Evolutionary conservation across 1,139 yeast species (phyloP).

Genomic region (Candida neerlandica): DNA sequence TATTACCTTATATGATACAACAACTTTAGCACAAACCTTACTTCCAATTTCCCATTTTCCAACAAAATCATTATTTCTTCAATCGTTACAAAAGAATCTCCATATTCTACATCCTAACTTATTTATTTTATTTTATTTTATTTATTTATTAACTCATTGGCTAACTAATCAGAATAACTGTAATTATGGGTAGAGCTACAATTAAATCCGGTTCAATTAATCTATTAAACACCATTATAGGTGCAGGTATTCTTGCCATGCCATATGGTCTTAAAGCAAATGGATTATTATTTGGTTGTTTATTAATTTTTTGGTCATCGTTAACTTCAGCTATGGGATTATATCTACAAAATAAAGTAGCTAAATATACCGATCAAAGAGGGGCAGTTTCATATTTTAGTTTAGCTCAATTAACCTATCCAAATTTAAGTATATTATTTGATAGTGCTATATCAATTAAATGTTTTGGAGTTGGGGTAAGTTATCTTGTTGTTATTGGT

Average conservation of each 20-base stretch:
- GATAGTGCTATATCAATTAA: constrained; percentile 60
- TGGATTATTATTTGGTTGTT: constrained; percentile 51
- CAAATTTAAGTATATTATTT: constrained; percentile 46
- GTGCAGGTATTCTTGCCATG: constrained; percentile 62
- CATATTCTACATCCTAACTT: too few relatives aligned
- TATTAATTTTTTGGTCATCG: constrained; percentile 50
- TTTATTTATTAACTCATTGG: neutral
- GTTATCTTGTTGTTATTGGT: constrained; percentile 86
- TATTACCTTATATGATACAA: too few relatives aligned
- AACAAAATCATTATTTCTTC: neutral
- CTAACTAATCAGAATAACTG: neutral
- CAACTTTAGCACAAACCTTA: neutral
- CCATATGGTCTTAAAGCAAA: constrained; percentile 56
- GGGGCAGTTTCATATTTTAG: constrained; percentile 56
- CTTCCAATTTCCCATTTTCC: neutral
- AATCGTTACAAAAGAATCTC: neutral
- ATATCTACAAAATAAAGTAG: constrained; percentile 52
- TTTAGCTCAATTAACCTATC: constrained; percentile 56
- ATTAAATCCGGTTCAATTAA: constrained; percentile 54
- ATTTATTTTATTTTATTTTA: too few relatives aligned
- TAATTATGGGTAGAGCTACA: constrained; percentile 36
- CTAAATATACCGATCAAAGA: constrained; percentile 51
- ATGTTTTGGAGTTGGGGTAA: constrained; percentile 89
- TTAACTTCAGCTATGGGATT: constrained; percentile 55
- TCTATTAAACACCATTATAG: constrained; percentile 55